Evolutionary conservation across 2,329 filamentous ascomycete species (phyloP), one percentile per base, ranked within the genome.

Genomic region (Aspergillus sp.): DNA sequence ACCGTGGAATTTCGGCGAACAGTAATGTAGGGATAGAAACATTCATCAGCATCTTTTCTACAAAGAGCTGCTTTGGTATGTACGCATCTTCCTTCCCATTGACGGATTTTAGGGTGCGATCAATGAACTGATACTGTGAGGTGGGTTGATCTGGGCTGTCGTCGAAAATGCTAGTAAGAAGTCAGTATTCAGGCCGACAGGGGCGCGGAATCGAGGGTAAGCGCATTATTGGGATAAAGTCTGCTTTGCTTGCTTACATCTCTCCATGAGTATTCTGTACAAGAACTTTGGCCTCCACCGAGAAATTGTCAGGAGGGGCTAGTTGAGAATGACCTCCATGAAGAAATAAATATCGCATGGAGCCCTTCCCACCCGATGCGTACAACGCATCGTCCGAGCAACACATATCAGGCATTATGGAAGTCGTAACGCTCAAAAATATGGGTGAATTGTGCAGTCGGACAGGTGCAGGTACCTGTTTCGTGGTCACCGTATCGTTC

Each of bases 331-430:
- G 42, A 7, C 36, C 47, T 3, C 57, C 57, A 30, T 59, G 57
- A 5, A 54, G 32, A n/a, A 59, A 59, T 15, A 54, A n/a, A 19
- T 59, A 59, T 8, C 57, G 57, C 41, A 51, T 19, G n/a, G 41
- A 48, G 11, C 57, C 57, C 39, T 54, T 53, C 10, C 41, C 57
- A 21, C 56, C 56, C 2, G 56, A 58, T 8, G 48, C 38, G 32
- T 58, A 58, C 5, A 58, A 13, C 5, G 10, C 11, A 36, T 36
- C 30, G 5, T 36, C 30, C 11, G 11, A 15, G 30, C 30, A 36
- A 6, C 11, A 11, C 30, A 36, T 13, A 13, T 36, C 11, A 36
- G 30, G 11, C 30, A 36, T 36, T 2, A 2, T 36, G 30, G 11
- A 11, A 13, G 30, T 36, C 4, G 11, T 36, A 11, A 36, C 0